These are phyloP conservation scores for Mycena alexandri DNA, from an alignment of 768 basidiomycete genomes.

Conservation along the genomic window DNA sequence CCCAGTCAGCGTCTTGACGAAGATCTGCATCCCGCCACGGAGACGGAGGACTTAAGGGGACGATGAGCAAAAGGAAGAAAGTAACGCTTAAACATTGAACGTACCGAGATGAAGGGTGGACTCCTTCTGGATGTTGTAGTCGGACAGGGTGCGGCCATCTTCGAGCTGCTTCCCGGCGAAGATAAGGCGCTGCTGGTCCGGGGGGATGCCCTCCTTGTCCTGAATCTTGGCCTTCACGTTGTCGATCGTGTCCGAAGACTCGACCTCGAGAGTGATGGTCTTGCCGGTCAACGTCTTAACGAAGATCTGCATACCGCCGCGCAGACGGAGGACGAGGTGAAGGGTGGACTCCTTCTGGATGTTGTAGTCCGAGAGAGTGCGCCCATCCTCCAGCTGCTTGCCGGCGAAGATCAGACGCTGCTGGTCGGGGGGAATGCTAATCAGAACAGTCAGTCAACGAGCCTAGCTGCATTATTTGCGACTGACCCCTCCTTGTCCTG, in stretches of 20 bases:
- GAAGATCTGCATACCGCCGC: constrained; percentile 83
- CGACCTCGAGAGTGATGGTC: constrained; percentile 91
- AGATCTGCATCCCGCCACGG: constrained; percentile 93
- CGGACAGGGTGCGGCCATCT: constrained; percentile 90
- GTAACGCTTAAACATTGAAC: too few relatives aligned
- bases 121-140: constrained; percentile 97
- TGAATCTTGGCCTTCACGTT: constrained; percentile 89
- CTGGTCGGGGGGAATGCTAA: constrained; percentile 81
- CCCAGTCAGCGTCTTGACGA: constrained; percentile 88
- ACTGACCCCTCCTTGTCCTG: constrained; percentile 89
- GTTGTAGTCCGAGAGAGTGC: constrained; percentile 78
- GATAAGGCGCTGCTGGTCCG: constrained; percentile 95
- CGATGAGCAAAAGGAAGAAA: too few relatives aligned
- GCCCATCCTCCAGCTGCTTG: constrained; percentile 88
- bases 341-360: constrained; percentile 76
- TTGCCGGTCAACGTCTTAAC: constrained; percentile 92
- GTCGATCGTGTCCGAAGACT: constrained; percentile 82
- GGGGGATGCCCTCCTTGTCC: constrained; percentile 88
- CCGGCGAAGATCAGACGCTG: constrained; percentile 86
- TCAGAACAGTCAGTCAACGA: constrained; percentile 30
- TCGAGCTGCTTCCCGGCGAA: constrained; percentile 97
- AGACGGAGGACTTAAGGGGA: constrained; percentile 90
- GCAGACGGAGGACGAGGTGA: constrained; percentile 58
- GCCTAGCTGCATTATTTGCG: background rate
- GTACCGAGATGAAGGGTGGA: too few relatives aligned